Base-by-base conservation (phyloP, 2,329 filamentous ascomycete species). In the Pseudocercospora crystallina region DNA sequence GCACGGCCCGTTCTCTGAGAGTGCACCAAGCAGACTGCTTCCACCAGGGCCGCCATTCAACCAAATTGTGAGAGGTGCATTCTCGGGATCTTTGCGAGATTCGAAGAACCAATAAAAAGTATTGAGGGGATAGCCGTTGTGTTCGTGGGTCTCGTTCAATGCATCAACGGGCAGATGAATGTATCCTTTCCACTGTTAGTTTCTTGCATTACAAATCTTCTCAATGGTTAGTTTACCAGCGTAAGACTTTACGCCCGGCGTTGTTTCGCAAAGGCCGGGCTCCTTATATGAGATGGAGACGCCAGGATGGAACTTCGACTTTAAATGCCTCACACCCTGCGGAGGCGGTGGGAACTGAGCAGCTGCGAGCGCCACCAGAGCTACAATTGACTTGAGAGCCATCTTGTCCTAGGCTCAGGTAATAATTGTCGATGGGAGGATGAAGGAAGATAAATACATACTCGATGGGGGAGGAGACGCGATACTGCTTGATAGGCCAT, bases 41-140 rank as follows among this genome's bases (percentile, higher is more conserved):
- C 69, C 73, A 1, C 80, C 80, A 0, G 82, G 81, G 0, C 82
- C 82, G 13, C 81, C 81, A 49, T 82, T 81, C 64, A 85, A 74
- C 76, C 80, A 85, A 29, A 84, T 76, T 0, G 77, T 74, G 2
- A 84, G 67, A 0, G 81, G 82, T 0, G 80, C 80, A 59, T 78
- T 78, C 8, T 66, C 61, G 1, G 81, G 76, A 60, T 80, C 74
- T 46, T 80, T 77, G 12, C 81, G 72, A 1, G 80, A 74, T 54
- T 83, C 80, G 58, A 85, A 84, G 61, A 83, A 85, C 79, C 80
- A 82, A 64, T 85, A 85, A 64, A 83, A 85, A 1, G 70, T 70
- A 44, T 76, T 58, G 35, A 60, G 46, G 8, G 76, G 70, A 51
- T 80, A 80, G 9, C 31, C 47, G 38, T 75, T 69, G 55, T 80